Percentiles rank a stretch among this genome's conserved stretches.
These are phyloP conservation scores for Prunus kanzakura DNA, from an alignment of 306 rosid genomes.

Conservation along the genomic window DNA sequence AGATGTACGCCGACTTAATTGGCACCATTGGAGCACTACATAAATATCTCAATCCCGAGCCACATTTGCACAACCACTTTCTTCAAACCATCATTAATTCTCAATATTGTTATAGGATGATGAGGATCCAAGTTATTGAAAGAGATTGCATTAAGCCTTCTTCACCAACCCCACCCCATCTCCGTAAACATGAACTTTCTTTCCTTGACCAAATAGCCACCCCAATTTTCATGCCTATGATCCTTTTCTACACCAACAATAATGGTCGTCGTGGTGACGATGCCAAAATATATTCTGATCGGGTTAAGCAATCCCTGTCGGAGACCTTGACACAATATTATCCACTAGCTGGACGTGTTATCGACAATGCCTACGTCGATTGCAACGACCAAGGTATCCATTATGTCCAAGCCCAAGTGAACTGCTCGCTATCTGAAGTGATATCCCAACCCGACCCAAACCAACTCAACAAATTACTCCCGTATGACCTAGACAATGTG, in stretches of 20 bases:
- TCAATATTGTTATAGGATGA: not conserved
- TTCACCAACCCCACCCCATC: conserved; percentile 25
- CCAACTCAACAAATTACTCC: conserved; percentile 22
- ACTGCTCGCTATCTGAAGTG: not conserved
- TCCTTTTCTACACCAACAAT: conserved; percentile 15
- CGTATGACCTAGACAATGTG: not conserved
- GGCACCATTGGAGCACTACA: too few relatives aligned
- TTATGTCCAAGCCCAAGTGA: conserved; percentile 11
- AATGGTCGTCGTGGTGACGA: not conserved
- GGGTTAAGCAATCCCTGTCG: conserved; percentile 19
- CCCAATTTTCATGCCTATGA: conserved; percentile 18
- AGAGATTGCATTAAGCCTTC: conserved; percentile 14
- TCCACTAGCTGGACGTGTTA: conserved; percentile 14
- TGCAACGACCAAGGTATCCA: conserved; percentile 16
- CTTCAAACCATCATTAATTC: not conserved
- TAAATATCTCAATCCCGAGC: too few relatives aligned
- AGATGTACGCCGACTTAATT: too few relatives aligned
- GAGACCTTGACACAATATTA: conserved; percentile 20
- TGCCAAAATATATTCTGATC: not conserved
- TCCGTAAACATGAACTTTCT: conserved; percentile 23
- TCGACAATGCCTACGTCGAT: conserved; percentile 1
- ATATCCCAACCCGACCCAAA: conserved; percentile 7
- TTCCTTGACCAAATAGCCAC: conserved; percentile 26
- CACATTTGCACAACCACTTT: not conserved
- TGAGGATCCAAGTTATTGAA: conserved; percentile 12